Evolutionary conservation across 805 yeast genomes (phyloP).

Genomic region (Metschnikowia vanudenii): DNA sequence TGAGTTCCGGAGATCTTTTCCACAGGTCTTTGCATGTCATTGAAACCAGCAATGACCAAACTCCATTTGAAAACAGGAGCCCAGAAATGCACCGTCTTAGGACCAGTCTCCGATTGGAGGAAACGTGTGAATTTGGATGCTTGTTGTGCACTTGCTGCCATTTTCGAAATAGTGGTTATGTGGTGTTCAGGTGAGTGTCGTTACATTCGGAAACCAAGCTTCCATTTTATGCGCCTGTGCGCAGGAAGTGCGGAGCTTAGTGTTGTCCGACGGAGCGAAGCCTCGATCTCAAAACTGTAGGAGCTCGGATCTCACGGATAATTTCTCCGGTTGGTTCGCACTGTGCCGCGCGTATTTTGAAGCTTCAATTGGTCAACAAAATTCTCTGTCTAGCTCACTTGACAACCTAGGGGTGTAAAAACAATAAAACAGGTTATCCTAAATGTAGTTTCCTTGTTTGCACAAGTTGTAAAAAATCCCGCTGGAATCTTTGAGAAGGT

Average conservation of each 20-base stretch:
- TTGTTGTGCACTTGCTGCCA: conserved; percentile 32
- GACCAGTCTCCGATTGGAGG: conserved; percentile 88
- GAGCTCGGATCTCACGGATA: neutral
- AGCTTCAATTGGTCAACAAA: neutral
- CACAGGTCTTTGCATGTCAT: conserved; percentile 85
- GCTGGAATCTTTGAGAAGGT: conserved; percentile 39
- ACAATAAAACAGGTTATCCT: neutral
- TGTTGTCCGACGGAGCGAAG: neutral
- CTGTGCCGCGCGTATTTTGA: neutral
- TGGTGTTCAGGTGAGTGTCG: neutral
- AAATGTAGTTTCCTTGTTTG: conserved; percentile 37
- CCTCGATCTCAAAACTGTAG: neutral
- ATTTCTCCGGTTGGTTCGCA: too few species aligned
- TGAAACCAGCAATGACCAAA: conserved; percentile 86
- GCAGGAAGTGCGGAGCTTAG: conserved; percentile 14
- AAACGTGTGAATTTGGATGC: conserved; percentile 66
- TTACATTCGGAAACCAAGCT: conserved; percentile 7
- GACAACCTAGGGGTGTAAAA: too few species aligned
- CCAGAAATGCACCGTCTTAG: conserved; percentile 98
- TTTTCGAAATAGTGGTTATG: conserved; percentile 9
- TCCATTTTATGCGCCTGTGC: conserved; percentile 13
- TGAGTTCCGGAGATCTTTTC: conserved; percentile 89
- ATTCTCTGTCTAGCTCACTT: neutral
- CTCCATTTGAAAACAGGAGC: conserved; percentile 72
- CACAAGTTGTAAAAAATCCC: conserved; percentile 55